Evolutionary conservation across 805 yeast species (phyloP), one percentile per base, ranked within the genome.

Genomic region (Zygosaccharomyces pseudorouxii): DNA sequence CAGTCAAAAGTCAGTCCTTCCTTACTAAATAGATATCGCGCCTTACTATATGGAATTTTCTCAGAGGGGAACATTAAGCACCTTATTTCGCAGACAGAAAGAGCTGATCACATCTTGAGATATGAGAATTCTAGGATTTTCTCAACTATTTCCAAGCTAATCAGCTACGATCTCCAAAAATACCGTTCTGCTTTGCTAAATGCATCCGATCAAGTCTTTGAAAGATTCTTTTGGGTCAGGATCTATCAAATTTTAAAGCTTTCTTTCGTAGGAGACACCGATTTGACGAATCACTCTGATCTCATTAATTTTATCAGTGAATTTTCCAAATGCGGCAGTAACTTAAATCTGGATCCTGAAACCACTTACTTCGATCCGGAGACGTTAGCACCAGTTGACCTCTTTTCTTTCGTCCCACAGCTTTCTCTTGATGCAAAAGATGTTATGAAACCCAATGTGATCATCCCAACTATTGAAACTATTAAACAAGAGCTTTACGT

Each of bases 381-480:
- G 19, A 33, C 45, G 5, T 14, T 49, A 19, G 42, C 45, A 25
- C 16, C n/a, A n/a, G 19, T 38, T 8, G 23, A 47, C 10, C 73
- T 78, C 74, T 50, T 58, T 4, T 44, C 59, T 0, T 53, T 56
- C 7, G 78, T 84, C 0, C 75, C 76, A 0, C 49, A 53, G 0
- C 54, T 67, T 1, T 74, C 75, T 5, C 60, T 85, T 3, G 86
- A 82, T 38, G 76, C 84, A 0, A 79, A 80, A 20, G 76, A 82
- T 38, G 77, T 89, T 1, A 60, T 74, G 6, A 71, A 75, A 38
- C 81, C 95, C 0, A 82, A 80, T 54, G 62, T 80, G 0, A 79
- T 92, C 1, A 76, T 92, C 8, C 86, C 95, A 0, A 92, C 98
- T 0, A 59, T 78, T 0, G 97, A 89, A 55, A 89, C 97, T 0